Base-by-base conservation (phyloP, 1,139 yeast species). In the Arxiozyma telluris region DNA sequence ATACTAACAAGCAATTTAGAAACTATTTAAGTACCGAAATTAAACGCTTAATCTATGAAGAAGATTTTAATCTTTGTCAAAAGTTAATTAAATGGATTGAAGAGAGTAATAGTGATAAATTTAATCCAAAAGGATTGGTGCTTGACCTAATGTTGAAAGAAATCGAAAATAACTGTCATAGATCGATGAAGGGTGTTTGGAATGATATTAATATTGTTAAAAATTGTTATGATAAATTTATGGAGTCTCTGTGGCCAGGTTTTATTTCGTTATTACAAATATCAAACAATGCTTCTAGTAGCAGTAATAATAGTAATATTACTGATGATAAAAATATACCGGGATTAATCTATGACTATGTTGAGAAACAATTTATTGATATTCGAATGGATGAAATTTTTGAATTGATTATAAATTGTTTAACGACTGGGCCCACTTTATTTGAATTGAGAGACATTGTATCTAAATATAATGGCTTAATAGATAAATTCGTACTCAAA, bases 321-420 rank as follows among this genome's bases (percentile, higher is more conserved):
- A 12, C 6, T 34, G 39, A 12, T 12, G 41, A 45, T 20, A 20
- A 22, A n/a, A 22, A 17, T 39, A 57, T 57, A 70, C 79, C 55
- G 69, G 75, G 59, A 20, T 56, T 59, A 3, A 53, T 66, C 5
- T 64, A 59, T 50, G 55, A 59, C 30, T 58, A 60, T 52, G 65
- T 67, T 54, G 66, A 63, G 44, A 60, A 55, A 21, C 59, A 63
- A 45, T 66, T 64, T 48, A 54, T 65, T 22, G 57, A 73, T 70
- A 56, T 83, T 41, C 68, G 96, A 55, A 81, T 79, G 1, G 63
- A 67, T 0, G 95, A 91, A 64, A 78, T 87, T 21, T 87, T 79
- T 63, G 77, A 90, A 47, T 60, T 64, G 39, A 81, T 87, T 0
- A 64, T 73, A 2, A 71, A 73, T 27, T 87, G 72, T 61, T 96